Evolutionary conservation across 2,329 filamentous ascomycete genomes (phyloP).

Genomic region (Ampelomyces quisqualis): DNA sequence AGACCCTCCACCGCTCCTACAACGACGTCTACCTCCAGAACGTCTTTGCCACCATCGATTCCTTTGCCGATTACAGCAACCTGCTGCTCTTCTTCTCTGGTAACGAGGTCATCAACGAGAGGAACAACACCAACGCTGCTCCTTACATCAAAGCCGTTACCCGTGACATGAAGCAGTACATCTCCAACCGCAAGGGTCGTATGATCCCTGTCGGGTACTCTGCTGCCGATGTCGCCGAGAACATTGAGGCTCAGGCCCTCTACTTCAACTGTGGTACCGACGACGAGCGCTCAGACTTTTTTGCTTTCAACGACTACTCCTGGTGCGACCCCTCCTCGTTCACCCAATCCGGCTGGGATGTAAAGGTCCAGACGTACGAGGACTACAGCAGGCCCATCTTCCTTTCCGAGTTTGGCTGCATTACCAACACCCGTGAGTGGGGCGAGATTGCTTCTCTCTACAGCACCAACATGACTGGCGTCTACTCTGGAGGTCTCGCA

Average conservation of each 20-base stretch:
- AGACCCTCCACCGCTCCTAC: constrained; percentile 63
- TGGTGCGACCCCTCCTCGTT: constrained; percentile 65
- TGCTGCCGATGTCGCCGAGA: constrained; percentile 79
- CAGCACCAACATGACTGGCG: constrained; percentile 74
- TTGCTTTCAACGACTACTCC: constrained; percentile 87
- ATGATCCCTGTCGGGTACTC: constrained; percentile 77
- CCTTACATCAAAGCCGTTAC: constrained; percentile 73
- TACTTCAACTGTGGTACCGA: constrained; percentile 94
- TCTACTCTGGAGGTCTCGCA: constrained; percentile 93
- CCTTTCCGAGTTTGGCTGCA: constrained; percentile 92
- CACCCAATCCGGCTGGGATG: constrained; percentile 71
- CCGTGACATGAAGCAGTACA: constrained; percentile 78
- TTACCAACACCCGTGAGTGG: constrained; percentile 77
- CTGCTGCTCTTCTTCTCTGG: constrained; percentile 80
- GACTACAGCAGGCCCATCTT: constrained; percentile 59
- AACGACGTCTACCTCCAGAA: constrained; percentile 82
- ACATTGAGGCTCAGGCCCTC: constrained; percentile 79
- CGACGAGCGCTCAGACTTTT: constrained; percentile 83
- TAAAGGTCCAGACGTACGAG: constrained; percentile 41
- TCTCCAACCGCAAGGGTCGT: constrained; percentile 67
- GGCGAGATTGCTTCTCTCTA: constrained; percentile 78
- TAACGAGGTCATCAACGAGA: constrained; percentile 74
- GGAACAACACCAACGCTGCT: constrained; percentile 63
- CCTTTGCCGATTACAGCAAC: constrained; percentile 80
- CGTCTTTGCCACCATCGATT: constrained; percentile 77